These are phyloP conservation scores for Suhomyces canberraensis DNA, from an alignment of 805 yeast genomes.

Conservation along the genomic window DNA sequence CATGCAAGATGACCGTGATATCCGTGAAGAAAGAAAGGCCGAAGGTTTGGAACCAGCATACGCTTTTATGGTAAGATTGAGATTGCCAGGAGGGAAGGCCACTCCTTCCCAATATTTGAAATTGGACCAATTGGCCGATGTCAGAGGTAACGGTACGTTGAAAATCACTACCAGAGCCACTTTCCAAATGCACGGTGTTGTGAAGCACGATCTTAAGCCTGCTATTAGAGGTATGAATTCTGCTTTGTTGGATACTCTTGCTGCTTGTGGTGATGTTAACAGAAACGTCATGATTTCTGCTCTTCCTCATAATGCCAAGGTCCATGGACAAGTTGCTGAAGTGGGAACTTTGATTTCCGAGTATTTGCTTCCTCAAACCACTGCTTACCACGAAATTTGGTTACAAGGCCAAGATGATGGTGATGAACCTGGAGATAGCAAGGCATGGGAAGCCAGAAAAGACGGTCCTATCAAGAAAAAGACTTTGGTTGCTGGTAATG, in stretches of 20 bases:
- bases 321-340: constrained; percentile 71
- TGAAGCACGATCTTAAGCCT: constrained; percentile 84
- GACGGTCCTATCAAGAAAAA: constrained; percentile 80
- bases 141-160: constrained; percentile 87
- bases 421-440: constrained; percentile 65
- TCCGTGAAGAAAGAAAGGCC: constrained; percentile 87
- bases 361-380: constrained; percentile 81
- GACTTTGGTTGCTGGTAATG: constrained; percentile 81
- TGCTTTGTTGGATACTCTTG: constrained; percentile 86
- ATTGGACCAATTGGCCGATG: constrained; percentile 76
- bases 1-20: constrained; percentile 97
- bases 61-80: constrained; percentile 94
- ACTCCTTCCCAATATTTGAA: constrained; percentile 86
- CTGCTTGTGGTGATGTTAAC: constrained; percentile 98
- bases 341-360: constrained; percentile 69
- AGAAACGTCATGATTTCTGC: constrained; percentile 94
- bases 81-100: constrained; percentile 91
- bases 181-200: constrained; percentile 92
- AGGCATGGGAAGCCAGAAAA: constrained; percentile 59
- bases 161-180: constrained; percentile 97
- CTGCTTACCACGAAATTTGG: constrained; percentile 98
- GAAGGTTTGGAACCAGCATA: constrained; percentile 94
- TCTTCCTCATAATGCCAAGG: constrained; percentile 77
- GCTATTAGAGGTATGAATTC: constrained; percentile 92
- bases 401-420: constrained; percentile 76